These are phyloP conservation scores for Leccinum boreale DNA, from an alignment of 768 basidiomycete species.

Conservation along the genomic window DNA sequence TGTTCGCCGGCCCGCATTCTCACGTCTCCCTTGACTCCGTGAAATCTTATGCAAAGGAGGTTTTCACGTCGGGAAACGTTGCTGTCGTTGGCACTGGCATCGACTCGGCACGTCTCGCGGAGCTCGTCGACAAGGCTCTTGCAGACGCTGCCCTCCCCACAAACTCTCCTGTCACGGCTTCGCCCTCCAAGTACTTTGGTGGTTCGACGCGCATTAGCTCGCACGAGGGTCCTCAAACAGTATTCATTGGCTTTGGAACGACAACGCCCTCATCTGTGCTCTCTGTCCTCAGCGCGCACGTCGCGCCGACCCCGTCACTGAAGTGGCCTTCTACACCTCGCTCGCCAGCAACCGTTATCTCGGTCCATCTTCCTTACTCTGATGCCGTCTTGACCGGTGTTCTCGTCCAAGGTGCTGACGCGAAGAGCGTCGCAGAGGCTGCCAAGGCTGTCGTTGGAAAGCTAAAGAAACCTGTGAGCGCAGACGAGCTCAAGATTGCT, in stretches of 20 bases:
- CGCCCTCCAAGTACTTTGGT: slow-evolving; percentile 61
- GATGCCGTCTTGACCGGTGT: slow-evolving; percentile 89
- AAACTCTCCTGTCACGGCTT: slow-evolving; percentile 30
- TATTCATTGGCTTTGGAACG: slow-evolving; percentile 88
- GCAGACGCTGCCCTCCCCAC: slow-evolving; percentile 33
- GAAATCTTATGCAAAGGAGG: slow-evolving; percentile 65
- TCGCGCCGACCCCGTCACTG: slow-evolving; percentile 75
- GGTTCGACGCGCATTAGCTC: slow-evolving; percentile 79
- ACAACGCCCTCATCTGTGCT: slow-evolving; percentile 66
- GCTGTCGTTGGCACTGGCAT: slow-evolving; percentile 89
- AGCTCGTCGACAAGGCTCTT: slow-evolving; percentile 72
- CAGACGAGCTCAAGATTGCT: slow-evolving; percentile 76
- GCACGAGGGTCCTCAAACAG: slow-evolving; percentile 61
- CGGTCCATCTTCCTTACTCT: slow-evolving; percentile 84
- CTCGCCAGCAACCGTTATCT: slow-evolving; percentile 58
- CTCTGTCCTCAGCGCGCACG: slow-evolving; percentile 73
- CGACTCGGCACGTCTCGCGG: slow-evolving; percentile 61
- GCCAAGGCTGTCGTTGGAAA: slow-evolving; percentile 66
- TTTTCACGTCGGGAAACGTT: slow-evolving; percentile 76
- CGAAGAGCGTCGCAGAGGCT: slow-evolving; percentile 62
- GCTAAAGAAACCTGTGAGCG: slow-evolving; percentile 54
- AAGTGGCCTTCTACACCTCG: slow-evolving; percentile 79
- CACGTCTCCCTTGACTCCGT: slow-evolving; percentile 66
- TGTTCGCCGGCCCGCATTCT: slow-evolving; percentile 75
- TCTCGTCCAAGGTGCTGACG: slow-evolving; percentile 66